A percentile compares a stretch with the other conserved stretches of the same genome.
phyloP scores from a whole-genome alignment of 1,284 basidiomycete species.

The Leccinum ponderosum region DNA sequence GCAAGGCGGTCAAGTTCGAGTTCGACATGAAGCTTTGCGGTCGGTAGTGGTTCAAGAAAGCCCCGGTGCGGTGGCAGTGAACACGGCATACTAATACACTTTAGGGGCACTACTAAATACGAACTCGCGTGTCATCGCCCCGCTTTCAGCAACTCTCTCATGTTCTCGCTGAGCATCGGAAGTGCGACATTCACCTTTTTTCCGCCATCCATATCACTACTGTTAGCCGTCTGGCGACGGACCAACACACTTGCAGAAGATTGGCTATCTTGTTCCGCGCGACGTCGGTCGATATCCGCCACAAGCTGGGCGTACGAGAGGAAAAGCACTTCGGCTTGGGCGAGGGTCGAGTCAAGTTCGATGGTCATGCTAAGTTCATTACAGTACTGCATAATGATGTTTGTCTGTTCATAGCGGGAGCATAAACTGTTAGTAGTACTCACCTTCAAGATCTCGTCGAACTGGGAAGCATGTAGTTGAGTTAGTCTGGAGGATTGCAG shows the following conservation, averaged over 20 bases:
- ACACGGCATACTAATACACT: conserved; percentile 17
- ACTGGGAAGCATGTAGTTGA: conserved; percentile 7
- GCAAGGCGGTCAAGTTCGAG: conserved; percentile 53
- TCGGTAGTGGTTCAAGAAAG: not conserved
- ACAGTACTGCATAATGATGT: conserved; percentile 61
- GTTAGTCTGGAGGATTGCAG: not conserved
- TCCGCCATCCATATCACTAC: conserved; percentile 2
- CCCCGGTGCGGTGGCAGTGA: not conserved
- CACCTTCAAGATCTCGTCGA: conserved; percentile 77
- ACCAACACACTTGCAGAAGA: conserved; percentile 26
- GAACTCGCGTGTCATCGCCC: conserved; percentile 32
- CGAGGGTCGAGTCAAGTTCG: conserved; percentile 87
- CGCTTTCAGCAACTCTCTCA: conserved; percentile 52
- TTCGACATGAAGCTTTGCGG: conserved; percentile 29
- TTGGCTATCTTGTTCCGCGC: conserved; percentile 47
- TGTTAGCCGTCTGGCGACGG: conserved; percentile 23
- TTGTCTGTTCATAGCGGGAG: not conserved
- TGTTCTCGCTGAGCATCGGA: conserved; percentile 52
- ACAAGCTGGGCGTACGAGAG: conserved; percentile 83
- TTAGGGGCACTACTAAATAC: conserved; percentile 5
- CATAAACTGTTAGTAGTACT: conserved; percentile 8
- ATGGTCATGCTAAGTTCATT: conserved; percentile 94
- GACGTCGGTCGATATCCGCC: conserved; percentile 82
- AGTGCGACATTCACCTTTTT: conserved; percentile 36
- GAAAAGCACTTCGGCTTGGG: conserved; percentile 93